Evolutionary conservation across 2,329 filamentous ascomycete species (phyloP).

Genomic region (Penicillium hordei): DNA sequence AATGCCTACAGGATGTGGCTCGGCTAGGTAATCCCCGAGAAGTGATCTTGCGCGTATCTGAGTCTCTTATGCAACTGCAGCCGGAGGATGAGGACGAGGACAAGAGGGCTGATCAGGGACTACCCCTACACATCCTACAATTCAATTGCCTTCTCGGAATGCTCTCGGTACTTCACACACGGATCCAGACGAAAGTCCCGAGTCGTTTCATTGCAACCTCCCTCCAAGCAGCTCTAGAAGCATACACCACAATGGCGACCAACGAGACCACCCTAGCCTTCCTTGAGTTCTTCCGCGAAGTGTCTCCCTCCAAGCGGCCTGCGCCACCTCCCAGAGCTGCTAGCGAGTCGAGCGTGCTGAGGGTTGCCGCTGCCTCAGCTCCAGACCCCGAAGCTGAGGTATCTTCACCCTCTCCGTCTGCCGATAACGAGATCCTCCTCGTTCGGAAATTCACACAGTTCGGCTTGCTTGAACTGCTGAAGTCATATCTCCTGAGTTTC

Average conservation of each 20-base stretch:
- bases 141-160: conserved; percentile 42
- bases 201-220: conserved; percentile 65
- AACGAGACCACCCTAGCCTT: conserved; percentile 59
- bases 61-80: conserved; percentile 58
- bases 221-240: conserved; percentile 60
- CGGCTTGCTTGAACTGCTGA: conserved; percentile 61
- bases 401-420: conserved; percentile 39
- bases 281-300: conserved; percentile 57
- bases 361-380: conserved; percentile 39
- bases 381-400: conserved; percentile 60
- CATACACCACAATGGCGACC: conserved; percentile 58
- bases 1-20: conserved; percentile 62
- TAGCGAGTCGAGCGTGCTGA: conserved; percentile 48
- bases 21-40: conserved; percentile 63
- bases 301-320: conserved; percentile 59
- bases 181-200: conserved; percentile 64
- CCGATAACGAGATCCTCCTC: conserved; percentile 51
- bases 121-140: conserved; percentile 19
- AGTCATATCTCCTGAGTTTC: conserved; percentile 56
- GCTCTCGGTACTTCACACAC: conserved; percentile 58
- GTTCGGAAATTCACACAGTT: conserved; percentile 60
- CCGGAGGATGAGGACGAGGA: conserved; percentile 43
- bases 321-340: conserved; percentile 59
- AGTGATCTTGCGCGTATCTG: conserved; percentile 63
- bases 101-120: conserved; percentile 32